Evolutionary conservation across 768 basidiomycete genomes (phyloP), one percentile per base, ranked within the genome.

Genomic region (Lactarius sanguifluus): DNA sequence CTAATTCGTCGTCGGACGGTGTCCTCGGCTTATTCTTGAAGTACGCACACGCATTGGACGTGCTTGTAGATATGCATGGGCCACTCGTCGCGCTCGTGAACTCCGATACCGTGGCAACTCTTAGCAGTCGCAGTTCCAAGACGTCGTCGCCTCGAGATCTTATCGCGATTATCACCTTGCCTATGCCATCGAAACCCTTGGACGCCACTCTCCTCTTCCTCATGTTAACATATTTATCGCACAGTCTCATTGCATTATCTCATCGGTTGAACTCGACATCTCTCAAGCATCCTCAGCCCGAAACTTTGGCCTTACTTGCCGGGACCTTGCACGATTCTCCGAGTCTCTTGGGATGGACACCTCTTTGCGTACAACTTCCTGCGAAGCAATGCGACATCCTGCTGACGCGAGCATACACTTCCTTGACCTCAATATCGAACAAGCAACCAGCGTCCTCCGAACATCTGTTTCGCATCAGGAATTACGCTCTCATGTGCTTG

Each of bases 391-490:
- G 79, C 15, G 88, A 90, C 64, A 78, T 82, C 3, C 69, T 88
- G 12, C 78, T 89, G 58, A 88, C 85, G 0, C 83, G 86, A 25
- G 78, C 81, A 0, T 91, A 91, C 71, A 85, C 82, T 5, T 73
- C 75, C 3, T 74, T 90, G 20, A 86, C 77, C 1, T 78, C 76
- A 63, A 62, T 70, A 61, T 54, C 71, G 59, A 12, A 3, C 57
- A 47, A 62, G 41, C 38, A 74, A 64, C 47, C 34, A 36, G 34
- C 57, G 60, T 58, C 76, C 32, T 66, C 75, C 1, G 64, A 72
- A 3, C 59, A 66, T 4, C 65, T 77, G 57, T 80, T 80, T 69
- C 71, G 72, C 23, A 77, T 83, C 30, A 77, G 82, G 55, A 63
- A 79, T 74, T 75, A 81, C 73, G 75, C 75, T 5, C 74, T 88